Percentiles rank a stretch among this genome's conserved stretches.
These are phyloP conservation scores for Hypericum androsaemum DNA, from an alignment of 345 rosid genomes.

Conservation along the genomic window DNA sequence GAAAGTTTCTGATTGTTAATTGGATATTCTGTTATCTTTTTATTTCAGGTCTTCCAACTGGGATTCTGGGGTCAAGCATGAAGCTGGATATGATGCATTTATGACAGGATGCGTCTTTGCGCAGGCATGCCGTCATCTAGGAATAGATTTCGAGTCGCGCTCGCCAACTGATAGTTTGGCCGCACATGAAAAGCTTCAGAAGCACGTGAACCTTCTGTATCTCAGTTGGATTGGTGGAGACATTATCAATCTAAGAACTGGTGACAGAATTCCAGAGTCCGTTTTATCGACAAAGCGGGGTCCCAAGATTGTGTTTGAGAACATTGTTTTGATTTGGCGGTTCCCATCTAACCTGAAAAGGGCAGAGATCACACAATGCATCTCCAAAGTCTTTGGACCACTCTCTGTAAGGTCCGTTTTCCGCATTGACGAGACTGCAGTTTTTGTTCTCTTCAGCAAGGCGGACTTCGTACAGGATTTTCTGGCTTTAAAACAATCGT, in stretches of 20 bases:
- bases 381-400: constrained; percentile 54
- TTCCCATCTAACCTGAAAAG: constrained; percentile 55
- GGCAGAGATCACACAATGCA: constrained; percentile 55
- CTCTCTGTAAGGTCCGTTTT: constrained; percentile 46
- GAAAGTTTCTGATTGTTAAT: too few relatives aligned
- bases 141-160: constrained; percentile 47
- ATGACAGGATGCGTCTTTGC: constrained; percentile 95
- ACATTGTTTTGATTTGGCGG: constrained; percentile 65
- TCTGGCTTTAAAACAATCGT: constrained; percentile 49
- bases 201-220: constrained; percentile 62
- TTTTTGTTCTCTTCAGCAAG: constrained; percentile 66
- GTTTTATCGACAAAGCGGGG: constrained; percentile 18
- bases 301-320: constrained; percentile 36
- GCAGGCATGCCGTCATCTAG: constrained; percentile 70
- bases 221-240: constrained; percentile 76
- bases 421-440: constrained; percentile 61
- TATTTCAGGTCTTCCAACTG: constrained; percentile 70
- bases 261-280: constrained; percentile 33
- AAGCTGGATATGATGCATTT: constrained; percentile 99
- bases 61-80: constrained; percentile 85
- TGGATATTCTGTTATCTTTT: too few relatives aligned
- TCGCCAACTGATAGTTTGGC: constrained; percentile 35
- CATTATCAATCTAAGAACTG: constrained; percentile 50
- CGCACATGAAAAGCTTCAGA: constrained; percentile 41
- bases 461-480: constrained; percentile 45